Conservation (phyloP, 345 rosid genomes). For the Syzygium jambos region DNA sequence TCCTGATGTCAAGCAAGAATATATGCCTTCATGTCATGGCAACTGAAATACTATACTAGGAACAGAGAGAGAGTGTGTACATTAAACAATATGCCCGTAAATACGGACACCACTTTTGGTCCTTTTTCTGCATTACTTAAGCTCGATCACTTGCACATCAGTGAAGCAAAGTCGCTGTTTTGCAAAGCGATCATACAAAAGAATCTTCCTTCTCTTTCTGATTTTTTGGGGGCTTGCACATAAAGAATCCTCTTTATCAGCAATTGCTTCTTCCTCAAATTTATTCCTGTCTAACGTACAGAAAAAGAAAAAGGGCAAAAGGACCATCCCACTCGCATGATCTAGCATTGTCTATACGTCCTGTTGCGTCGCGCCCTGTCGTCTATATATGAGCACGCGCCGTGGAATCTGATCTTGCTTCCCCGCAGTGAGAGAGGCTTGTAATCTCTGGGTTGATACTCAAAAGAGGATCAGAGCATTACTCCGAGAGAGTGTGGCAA, state of each 20-base stretch:
- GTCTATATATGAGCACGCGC: background rate
- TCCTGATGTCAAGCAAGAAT: constrained; percentile 11
- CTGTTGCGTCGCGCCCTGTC: background rate
- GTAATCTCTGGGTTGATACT: background rate
- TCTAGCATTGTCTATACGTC: background rate
- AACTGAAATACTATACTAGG: background rate
- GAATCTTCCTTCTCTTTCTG: background rate
- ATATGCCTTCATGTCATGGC: constrained; percentile 1
- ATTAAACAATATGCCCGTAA: background rate
- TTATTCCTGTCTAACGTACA: background rate
- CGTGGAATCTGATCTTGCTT: background rate
- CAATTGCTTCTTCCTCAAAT: background rate
- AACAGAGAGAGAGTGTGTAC: background rate
- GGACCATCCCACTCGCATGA: background rate
- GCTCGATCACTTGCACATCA: background rate
- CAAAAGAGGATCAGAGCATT: background rate
- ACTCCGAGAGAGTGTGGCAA: background rate
- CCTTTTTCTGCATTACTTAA: background rate
- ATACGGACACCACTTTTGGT: background rate
- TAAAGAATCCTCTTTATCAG: background rate
- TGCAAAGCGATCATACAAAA: background rate
- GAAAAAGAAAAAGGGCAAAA: background rate
- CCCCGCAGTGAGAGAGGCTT: background rate
- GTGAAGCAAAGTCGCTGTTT: background rate
- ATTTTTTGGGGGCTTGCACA: background rate